Evolutionary conservation across 805 yeast species (phyloP).

Genomic region (Ogataea paradorogensis): DNA sequence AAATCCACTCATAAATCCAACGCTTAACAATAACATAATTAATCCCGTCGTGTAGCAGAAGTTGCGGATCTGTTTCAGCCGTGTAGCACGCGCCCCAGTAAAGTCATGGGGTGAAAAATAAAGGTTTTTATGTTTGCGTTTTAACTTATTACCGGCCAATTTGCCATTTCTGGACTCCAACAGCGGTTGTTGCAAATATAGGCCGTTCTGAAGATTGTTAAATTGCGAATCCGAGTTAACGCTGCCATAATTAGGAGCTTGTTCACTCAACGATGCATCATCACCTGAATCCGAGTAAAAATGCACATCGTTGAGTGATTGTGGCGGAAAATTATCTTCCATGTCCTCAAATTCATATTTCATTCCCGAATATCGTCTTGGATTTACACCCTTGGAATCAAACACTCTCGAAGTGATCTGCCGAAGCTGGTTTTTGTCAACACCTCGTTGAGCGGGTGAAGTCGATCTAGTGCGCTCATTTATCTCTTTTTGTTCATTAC

Average conservation of each 20-base stretch:
- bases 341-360: constrained; percentile 47
- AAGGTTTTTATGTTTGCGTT: constrained; percentile 24
- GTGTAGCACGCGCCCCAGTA: constrained; percentile 31
- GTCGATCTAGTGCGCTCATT: constrained; percentile 1
- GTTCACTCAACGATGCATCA: constrained; percentile 21
- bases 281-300: constrained; percentile 30
- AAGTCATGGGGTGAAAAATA: constrained; percentile 39
- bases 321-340: constrained; percentile 33
- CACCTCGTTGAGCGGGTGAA: constrained; percentile 5
- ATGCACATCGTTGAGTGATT: constrained; percentile 17
- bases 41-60: constrained; percentile 43
- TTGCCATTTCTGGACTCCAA: constrained; percentile 14
- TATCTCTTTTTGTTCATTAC: constrained; percentile 9
- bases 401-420: constrained; percentile 71
- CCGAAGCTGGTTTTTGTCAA: constrained; percentile 27
- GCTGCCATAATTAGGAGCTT: constrained; percentile 19
- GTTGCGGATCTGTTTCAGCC: constrained; percentile 30
- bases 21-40: constrained; percentile 50
- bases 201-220: constrained; percentile 4
- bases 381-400: constrained; percentile 69
- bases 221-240: constrained; percentile 11
- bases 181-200: constrained; percentile 12
- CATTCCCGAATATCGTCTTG: constrained; percentile 67
- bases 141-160: constrained; percentile 14
- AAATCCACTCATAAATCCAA: constrained; percentile 83